Evolutionary conservation across 768 basidiomycete genomes (phyloP), one percentile per base, ranked within the genome.

Genomic region (Phlebiopsis flavidoalba): DNA sequence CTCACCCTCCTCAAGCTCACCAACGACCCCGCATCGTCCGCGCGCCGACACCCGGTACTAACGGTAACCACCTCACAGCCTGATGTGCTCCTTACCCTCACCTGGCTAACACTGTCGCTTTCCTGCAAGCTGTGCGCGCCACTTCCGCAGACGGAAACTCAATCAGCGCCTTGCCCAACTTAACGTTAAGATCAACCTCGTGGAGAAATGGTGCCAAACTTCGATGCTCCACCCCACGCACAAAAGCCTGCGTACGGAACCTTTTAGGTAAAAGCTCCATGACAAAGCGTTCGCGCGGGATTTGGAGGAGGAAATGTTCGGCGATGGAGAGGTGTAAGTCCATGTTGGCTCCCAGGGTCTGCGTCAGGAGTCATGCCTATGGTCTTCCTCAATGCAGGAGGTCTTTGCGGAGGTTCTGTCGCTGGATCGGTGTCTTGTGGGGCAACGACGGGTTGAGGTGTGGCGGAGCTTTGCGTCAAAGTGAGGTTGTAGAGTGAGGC

Each of bases 1-100:
- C 56, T 71, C 70, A 11, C 70, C 69, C 19, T 71, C 70, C 46
- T 70, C 70, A 5, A 70, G 36, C 37, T 71, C 70, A 8, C 60
- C 35, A 4, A 52, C 48, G 12, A n/a, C n/a, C 47, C 46, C 15
- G 60, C 53, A 24, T 43, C 47, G n/a, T n/a, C n/a, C n/a, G n/a
- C 6, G 57, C 60, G 0, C 58, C 49, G 17, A 60, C 22, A 7
- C 54, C 58, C 4, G 35, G 26, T 1, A 58, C 60, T n/a, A n/a
- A 1, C 65, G 59, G 55, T 67, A 72, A n/a, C 64, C 68, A 69
- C n/a, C n/a, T n/a, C 60, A 72, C 31, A 63, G 68, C 7, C 71
- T 53, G 10, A 72, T 67, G 48, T 72, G 70, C 51, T 69, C 67
- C 55, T 61, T 68, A 4, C 70, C 69, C 8, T 67, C 65, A 1